Base-by-base conservation (phyloP, 1,139 yeast species). In the Debaryomycetaceae sp. region DNA sequence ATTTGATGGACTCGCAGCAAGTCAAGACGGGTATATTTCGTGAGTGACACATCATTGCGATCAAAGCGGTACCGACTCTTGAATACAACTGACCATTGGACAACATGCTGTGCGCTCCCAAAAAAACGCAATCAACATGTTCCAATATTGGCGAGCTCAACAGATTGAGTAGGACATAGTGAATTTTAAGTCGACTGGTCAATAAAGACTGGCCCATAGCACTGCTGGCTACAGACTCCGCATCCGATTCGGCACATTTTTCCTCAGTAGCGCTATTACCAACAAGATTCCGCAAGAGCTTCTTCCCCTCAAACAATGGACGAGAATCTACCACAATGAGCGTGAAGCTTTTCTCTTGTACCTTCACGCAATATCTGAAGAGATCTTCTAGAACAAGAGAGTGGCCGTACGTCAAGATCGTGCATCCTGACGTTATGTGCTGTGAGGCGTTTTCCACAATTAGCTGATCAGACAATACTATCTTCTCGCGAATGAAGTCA, bases 71-170 rank as follows among this genome's bases (percentile, higher is more conserved):
- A 13, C 99, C 99, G 13, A 86, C 96, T 37, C 99, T 70, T 2
- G 96, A 81, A 49, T 83, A 86, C 34, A 92, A 66, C 50, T 87
- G 74, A 1, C 98, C 98, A 49, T 92, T 92, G 11, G 96, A 85
- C 34, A 90, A 66, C 83, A 92, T 87, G 22, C 97, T 93, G 50
- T 90, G 97, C 0, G 98, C 98, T 8, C 98, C 98, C 25, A 92
- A 62, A 51, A 92, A 80, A 4, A 90, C 95, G 39, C 82, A 80
- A 43, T 90, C 92, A 16, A 90, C 92, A 31, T 62, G 68, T 40
- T 81, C 85, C 39, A 77, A 73, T 39, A 87, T 67, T 8, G 86
- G 78, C 10, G 92, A 74, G 4, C 90, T 73, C 29, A 92, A 63
- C 7, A 95, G 80, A 31, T 78, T 79, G 37, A 90, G 73, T 40